Conservation (phyloP, 1,284 basidiomycete genomes). For the Naganishia liquefaciens region DNA sequence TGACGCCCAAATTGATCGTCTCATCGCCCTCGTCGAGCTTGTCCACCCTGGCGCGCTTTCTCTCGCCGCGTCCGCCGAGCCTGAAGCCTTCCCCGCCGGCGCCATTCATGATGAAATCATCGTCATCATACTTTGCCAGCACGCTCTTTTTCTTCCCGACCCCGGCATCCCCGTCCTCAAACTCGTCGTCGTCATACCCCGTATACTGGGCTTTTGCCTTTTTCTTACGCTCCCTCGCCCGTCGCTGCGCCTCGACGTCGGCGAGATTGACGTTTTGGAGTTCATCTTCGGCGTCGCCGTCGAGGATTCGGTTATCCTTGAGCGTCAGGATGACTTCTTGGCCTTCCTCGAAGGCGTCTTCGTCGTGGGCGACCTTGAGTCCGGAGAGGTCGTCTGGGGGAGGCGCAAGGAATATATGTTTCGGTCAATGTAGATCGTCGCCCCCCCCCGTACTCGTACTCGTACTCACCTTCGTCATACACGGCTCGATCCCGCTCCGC, state of each 20-base stretch:
- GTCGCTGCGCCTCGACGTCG: constrained; percentile 73
- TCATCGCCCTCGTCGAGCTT: constrained; percentile 60
- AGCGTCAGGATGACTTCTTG: constrained; percentile 93
- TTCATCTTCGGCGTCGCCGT: constrained; percentile 98
- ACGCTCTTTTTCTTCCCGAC: constrained; percentile 75
- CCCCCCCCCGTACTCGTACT: too few relatives aligned
- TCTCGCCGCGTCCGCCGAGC: constrained; percentile 62
- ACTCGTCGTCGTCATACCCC: constrained; percentile 95
- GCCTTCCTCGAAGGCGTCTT: constrained; percentile 86
- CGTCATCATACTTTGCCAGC: constrained; percentile 92
- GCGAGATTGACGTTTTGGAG: constrained; percentile 91
- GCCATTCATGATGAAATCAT: constrained; percentile 64
- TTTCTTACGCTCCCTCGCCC: constrained; percentile 70
- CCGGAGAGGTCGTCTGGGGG: constrained; percentile 76
- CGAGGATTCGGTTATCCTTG: constrained; percentile 90
- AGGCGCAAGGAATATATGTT: not conserved
- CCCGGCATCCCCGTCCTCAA: constrained; percentile 60
- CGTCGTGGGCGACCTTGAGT: constrained; percentile 92
- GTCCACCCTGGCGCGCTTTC: constrained; percentile 55
- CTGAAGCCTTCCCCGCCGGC: constrained; percentile 55
- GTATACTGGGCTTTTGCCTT: constrained; percentile 83
- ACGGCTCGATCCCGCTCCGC: constrained; percentile 76
- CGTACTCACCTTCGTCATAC: constrained; percentile 74
- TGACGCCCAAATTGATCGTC: constrained; percentile 61
- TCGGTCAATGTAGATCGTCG: too few relatives aligned